Base-by-base conservation (phyloP, 768 basidiomycete genomes). In the Suillus alpinus region DNA sequence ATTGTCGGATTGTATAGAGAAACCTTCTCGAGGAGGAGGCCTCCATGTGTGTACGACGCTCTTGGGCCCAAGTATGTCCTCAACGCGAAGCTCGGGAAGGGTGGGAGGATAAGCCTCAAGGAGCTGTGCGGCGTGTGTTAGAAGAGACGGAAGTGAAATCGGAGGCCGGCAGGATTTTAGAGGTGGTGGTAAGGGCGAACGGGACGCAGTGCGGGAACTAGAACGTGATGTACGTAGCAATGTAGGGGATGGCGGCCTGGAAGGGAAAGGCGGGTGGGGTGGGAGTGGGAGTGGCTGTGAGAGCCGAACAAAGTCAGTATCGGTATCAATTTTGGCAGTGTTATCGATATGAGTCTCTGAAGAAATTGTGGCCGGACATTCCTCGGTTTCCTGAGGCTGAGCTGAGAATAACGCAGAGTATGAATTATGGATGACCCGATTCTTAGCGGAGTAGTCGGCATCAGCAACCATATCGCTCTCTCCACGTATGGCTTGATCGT, bases 1-100 rank as follows among this genome's bases (percentile, higher is more conserved):
- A 20, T 20, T 32, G 31, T 23, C 50, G 12, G 18, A 56, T 32
- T 13, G 14, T 20, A 26, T 16, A 8, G 43, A 58, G 29, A 55
- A 59, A n/a, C 26, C 14, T 16, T 20, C 18, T 56, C 57, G 58
- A 12, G 52, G 18, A 65, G 0, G 82, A 84, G 46, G 84, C 71
- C n/a, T 73, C 91, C 91, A 94, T 9, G 92, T 92, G 69, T 81
- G 83, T 56, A 91, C 76, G 40, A 83, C 88, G 67, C 89, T 92
- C 66, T 89, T 86, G 1, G 88, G 89, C 9, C 92, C 92, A 82
- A 94, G 85, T 52, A 89, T 89, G 32, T 77, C 75, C 6, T 80
- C 73, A 16, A 91, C 75, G 3, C 64, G 69, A 13, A 93, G 75
- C 0, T 71, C 75, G 10, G 86, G 80, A 56, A 88, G 81, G 1